Evolutionary conservation across 768 basidiomycete species (phyloP).

Genomic region (Fomitopsis serialis): DNA sequence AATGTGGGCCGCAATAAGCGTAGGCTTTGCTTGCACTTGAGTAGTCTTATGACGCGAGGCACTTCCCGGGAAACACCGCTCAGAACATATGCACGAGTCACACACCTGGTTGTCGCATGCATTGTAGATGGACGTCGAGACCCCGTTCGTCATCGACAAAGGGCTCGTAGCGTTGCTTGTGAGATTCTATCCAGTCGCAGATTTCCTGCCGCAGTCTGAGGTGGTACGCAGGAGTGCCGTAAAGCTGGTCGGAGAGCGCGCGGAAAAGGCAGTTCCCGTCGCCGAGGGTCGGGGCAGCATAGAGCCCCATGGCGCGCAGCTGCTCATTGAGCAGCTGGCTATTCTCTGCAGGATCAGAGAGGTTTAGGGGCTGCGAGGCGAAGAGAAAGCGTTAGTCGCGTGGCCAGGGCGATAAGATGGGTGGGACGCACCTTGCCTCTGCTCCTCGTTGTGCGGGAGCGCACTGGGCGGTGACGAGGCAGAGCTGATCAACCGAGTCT

Average conservation of each 20-base stretch:
- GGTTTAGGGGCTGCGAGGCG: conserved; percentile 35
- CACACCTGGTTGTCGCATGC: conserved; percentile 77
- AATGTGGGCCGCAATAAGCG: no score
- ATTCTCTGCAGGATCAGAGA: conserved; percentile 57
- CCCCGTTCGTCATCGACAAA: conserved; percentile 87
- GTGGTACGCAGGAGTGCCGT: conserved; percentile 70
- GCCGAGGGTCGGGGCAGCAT: conserved; percentile 81
- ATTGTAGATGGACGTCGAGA: conserved; percentile 62
- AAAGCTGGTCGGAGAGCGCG: conserved; percentile 82
- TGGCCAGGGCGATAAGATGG: conserved; percentile 4
- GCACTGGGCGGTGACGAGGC: conserved; percentile 33
- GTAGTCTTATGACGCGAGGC: no score
- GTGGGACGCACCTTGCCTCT: conserved; percentile 42
- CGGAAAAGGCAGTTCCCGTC: conserved; percentile 95
- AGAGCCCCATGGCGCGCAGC: conserved; percentile 73
- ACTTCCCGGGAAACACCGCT: no score
- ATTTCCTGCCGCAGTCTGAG: conserved; percentile 64
- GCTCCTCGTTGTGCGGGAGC: conserved; percentile 51
- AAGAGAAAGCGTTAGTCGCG: conserved; percentile 5
- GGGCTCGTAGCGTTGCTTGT: conserved; percentile 71
- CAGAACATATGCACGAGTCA: conserved; percentile 8
- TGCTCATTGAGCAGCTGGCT: conserved; percentile 65
- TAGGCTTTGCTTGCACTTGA: no score
- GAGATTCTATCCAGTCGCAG: conserved; percentile 73
- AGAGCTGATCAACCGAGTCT: conserved; percentile 18